phyloP scores from a whole-genome alignment of 345 rosid species.

The Mangifera indica region DNA sequence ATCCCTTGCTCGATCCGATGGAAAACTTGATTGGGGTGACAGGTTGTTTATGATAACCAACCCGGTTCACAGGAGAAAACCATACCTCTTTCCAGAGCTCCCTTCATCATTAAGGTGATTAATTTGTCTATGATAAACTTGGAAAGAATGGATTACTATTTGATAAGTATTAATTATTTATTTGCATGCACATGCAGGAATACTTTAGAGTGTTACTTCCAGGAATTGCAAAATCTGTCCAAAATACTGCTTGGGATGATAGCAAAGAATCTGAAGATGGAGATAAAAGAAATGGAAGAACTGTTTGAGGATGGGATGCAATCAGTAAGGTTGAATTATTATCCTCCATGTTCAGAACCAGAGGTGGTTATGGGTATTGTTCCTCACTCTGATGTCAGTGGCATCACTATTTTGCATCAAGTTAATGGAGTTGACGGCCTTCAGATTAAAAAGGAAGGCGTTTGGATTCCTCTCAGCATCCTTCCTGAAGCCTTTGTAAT shows the following conservation, averaged over 20 bases:
- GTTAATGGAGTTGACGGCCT: constrained; percentile 23
- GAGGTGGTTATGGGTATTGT: constrained; percentile 20
- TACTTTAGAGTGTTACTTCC: constrained; percentile 26
- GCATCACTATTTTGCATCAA: constrained; percentile 20
- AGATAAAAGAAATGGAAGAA: constrained; percentile 26
- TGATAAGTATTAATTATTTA: neutral
- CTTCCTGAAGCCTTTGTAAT: constrained; percentile 13
- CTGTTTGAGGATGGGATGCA: constrained; percentile 40
- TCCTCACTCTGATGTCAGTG: constrained; percentile 21
- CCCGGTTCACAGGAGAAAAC: constrained; percentile 26
- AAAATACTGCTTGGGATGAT: constrained; percentile 27
- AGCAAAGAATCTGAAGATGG: constrained; percentile 24
- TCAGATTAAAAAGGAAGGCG: constrained; percentile 21
- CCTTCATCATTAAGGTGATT: constrained; percentile 34
- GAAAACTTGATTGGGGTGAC: constrained; percentile 37
- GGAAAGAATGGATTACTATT: too few species aligned
- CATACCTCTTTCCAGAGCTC: constrained; percentile 38
- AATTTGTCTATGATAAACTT: too few species aligned
- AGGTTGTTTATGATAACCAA: constrained; percentile 23
- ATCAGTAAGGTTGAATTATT: constrained; percentile 30
- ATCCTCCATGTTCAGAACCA: constrained; percentile 25
- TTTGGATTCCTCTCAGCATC: constrained; percentile 16
- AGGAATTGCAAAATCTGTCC: constrained; percentile 30
- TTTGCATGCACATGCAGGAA: constrained; percentile 20
- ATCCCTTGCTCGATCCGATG: neutral